A percentile compares a stretch with the other conserved stretches of the same genome.
These are phyloP conservation scores for Debaryomyces hansenii DNA, from an alignment of 805 yeast genomes.

Conservation along the genomic window DNA sequence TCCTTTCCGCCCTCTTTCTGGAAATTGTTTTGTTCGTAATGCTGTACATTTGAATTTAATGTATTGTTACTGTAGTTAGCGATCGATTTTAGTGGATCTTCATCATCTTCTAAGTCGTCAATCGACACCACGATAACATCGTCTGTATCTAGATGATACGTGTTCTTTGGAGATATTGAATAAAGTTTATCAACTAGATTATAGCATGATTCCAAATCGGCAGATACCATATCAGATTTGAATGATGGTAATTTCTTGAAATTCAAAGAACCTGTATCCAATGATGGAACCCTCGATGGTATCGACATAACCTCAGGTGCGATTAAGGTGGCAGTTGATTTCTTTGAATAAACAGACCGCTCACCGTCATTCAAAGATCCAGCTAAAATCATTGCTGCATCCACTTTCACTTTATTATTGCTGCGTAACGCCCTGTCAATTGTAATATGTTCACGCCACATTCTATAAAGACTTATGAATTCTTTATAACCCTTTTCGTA, in stretches of 20 bases:
- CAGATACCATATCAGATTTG: background rate
- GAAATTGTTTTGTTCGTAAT: background rate
- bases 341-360: background rate
- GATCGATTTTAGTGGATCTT: background rate
- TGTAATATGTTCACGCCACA: conserved; percentile 7
- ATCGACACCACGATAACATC: conserved; percentile 22
- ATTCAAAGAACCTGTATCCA: background rate
- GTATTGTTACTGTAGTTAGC: background rate
- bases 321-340: conserved; percentile 15
- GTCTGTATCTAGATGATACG: conserved; percentile 31
- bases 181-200: conserved; percentile 35
- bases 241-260: background rate
- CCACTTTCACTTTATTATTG: background rate
- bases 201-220: conserved; percentile 19
- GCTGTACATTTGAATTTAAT: background rate
- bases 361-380: background rate
- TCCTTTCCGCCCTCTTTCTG: background rate
- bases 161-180: conserved; percentile 42
- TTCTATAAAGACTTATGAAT: conserved; percentile 15
- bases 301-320: background rate
- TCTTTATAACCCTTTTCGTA: conserved; percentile 12
- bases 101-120: conserved; percentile 9
- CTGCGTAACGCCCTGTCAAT: background rate
- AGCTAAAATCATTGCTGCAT: conserved; percentile 1
- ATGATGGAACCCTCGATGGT: background rate